phyloP scores from a whole-genome alignment of 495 filamentous ascomycete genomes.

The Cryomyces minteri region DNA sequence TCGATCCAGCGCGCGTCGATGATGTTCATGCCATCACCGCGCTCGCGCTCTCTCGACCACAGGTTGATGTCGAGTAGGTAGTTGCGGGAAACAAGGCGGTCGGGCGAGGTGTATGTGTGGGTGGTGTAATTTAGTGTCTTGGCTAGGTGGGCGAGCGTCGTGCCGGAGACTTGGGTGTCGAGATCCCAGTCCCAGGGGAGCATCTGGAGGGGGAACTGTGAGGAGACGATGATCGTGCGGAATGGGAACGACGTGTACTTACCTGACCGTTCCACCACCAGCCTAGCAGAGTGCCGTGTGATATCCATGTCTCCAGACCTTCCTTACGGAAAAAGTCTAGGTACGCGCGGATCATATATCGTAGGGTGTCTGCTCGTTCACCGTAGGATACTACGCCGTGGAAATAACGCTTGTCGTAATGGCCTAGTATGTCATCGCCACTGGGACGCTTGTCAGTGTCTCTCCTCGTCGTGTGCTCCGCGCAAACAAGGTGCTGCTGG shows the following conservation, averaged over 20 bases:
- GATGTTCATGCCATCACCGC: conserved; percentile 53
- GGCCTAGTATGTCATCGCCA: conserved; percentile 32
- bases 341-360: conserved; percentile 56
- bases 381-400: conserved; percentile 38
- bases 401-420: conserved; percentile 62
- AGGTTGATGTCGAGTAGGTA: conserved; percentile 74
- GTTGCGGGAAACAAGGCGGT: conserved; percentile 18
- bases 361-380: conserved; percentile 41
- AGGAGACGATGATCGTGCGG: background rate
- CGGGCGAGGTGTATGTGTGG: conserved; percentile 31
- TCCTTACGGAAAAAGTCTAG: conserved; percentile 43
- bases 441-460: conserved; percentile 13
- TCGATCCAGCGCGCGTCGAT: conserved; percentile 85
- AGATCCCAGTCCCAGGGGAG: conserved; percentile 82
- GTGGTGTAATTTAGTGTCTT: conserved; percentile 44
- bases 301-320: conserved; percentile 66
- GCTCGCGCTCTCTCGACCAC: conserved; percentile 34
- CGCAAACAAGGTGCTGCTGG: too few species aligned
- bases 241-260: background rate
- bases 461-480: too few species aligned
- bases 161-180: conserved; percentile 57
- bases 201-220: conserved; percentile 22
- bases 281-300: conserved; percentile 69
- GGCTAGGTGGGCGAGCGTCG: conserved; percentile 43
- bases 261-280: conserved; percentile 85